Evolutionary conservation across 805 yeast genomes (phyloP).

Genomic region (Candida incommunis): DNA sequence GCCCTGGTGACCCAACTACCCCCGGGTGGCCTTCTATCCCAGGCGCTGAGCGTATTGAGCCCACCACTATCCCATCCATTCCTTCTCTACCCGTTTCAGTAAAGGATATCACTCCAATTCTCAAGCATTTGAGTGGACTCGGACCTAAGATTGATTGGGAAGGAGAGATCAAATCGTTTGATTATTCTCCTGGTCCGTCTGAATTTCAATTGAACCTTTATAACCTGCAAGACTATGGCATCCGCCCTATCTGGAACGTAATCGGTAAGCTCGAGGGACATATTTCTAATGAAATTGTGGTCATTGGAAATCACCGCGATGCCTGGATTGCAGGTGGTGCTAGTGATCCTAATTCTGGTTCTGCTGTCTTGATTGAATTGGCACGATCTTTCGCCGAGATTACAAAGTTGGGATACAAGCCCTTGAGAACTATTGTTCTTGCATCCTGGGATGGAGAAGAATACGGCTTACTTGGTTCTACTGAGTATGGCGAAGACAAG

Average conservation of each 20-base stretch:
- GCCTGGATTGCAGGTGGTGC: constrained; percentile 75
- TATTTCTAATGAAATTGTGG: constrained; percentile 36
- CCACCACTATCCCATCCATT: constrained; percentile 43
- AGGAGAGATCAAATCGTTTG: constrained; percentile 30
- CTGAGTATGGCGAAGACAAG: constrained; percentile 61
- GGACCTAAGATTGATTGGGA: constrained; percentile 34
- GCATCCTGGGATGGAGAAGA: constrained; percentile 80
- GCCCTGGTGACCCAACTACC: constrained; percentile 71
- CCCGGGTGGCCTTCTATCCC: constrained; percentile 51
- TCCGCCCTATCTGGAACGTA: constrained; percentile 49
- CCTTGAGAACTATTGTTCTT: constrained; percentile 51
- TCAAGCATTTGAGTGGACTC: constrained; percentile 41
- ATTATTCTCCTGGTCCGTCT: constrained; percentile 41
- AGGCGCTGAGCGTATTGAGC: constrained; percentile 35
- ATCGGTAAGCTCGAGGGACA: constrained; percentile 47
- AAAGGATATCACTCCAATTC: constrained; percentile 47
- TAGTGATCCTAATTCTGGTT: constrained; percentile 66
- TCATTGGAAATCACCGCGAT: constrained; percentile 68
- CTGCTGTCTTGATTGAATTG: constrained; percentile 50
- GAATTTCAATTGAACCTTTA: constrained; percentile 35
- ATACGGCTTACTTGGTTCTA: constrained; percentile 58
- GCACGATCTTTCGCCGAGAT: constrained; percentile 45
- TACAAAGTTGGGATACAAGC: constrained; percentile 49
- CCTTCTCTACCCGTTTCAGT: constrained; percentile 61
- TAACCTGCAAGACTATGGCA: constrained; percentile 47